phyloP scores from a whole-genome alignment of 805 yeast genomes.

The Ogataea pini region DNA sequence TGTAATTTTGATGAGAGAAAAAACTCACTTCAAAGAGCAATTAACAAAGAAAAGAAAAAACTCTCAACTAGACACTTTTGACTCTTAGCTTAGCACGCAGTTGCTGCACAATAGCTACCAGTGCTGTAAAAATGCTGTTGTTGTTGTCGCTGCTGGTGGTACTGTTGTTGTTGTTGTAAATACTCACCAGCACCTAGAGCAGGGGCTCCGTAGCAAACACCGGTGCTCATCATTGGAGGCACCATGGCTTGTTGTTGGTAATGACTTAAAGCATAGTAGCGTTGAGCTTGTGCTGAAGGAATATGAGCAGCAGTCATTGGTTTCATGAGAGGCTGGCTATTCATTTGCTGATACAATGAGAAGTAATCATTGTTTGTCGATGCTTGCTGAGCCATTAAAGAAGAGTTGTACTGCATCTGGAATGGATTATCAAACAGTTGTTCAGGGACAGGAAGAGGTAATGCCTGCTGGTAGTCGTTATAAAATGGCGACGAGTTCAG shows the following conservation, averaged over 20 bases:
- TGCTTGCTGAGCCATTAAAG: constrained; percentile 13
- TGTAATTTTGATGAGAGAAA: constrained; percentile 3
- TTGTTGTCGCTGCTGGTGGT: constrained; percentile 13
- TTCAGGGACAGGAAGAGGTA: constrained; percentile 13
- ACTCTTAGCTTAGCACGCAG: constrained; percentile 22
- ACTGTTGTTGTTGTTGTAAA: constrained; percentile 12
- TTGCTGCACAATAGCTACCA: constrained; percentile 21
- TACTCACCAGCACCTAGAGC: constrained; percentile 5
- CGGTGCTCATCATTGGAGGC: constrained; percentile 22
- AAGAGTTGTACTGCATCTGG: constrained; percentile 25
- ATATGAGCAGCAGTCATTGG: constrained; percentile 9
- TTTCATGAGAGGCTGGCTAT: constrained; percentile 14
- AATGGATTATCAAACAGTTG: constrained; percentile 30
- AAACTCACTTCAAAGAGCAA: background rate
- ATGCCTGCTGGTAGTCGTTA: constrained; percentile 21
- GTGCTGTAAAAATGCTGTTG: constrained; percentile 17
- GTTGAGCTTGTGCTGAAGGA: constrained; percentile 17
- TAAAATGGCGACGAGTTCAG: constrained; percentile 29
- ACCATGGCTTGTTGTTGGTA: constrained; percentile 19
- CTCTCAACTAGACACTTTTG: background rate
- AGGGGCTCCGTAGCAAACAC: constrained; percentile 13
- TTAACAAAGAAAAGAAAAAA: constrained; percentile 3
- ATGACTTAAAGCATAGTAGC: constrained; percentile 22
- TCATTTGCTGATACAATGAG: constrained; percentile 20
- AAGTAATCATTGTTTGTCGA: constrained; percentile 17